Base-by-base conservation (phyloP, 305 asterid genomes). In the Withania somnifera region DNA sequence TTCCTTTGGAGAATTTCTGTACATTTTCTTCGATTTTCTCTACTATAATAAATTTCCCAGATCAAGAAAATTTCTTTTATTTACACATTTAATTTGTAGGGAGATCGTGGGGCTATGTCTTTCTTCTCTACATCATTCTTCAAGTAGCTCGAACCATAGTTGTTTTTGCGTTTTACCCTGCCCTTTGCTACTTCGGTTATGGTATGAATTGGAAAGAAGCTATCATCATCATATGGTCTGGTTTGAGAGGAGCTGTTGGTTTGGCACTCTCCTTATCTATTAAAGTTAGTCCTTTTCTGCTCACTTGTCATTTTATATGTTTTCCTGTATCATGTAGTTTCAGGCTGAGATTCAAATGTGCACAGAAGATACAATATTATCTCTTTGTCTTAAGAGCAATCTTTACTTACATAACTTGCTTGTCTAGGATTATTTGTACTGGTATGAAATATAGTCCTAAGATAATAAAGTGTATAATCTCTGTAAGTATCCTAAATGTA, bases 181-280 rank as follows among this genome's bases (percentile, higher is more conserved):
- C 91, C 85, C 92, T 96, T 83, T 89, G 87, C 58, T 93, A 88
- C 88, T 92, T 93, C 85, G 99, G 99, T 85, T 96, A 96, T 85
- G 99, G 99, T 83, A 81, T 96, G 86, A 93, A 94, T 81, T 94
- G 95, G 98, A 96, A 91, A 90, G 99, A 96, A 89, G 98, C 98
- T 84, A 87, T 86, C 80, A 89, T 96, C 84, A 94, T 96, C 81
- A 90, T 90, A 45, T 96, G 99, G 99, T 89, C 99, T 86, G 99
- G 99, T 86, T 88, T 96, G 83, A 97, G 99, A 47, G 99, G 99
- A 77, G 97, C 98, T 73, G 98, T 96, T 53, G 94, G 98, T 71
- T 87, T 96, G 87, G 81, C 99, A 52, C 95, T 96, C 83, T 86
- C 98, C 24, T 88, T 96, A 45, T 96, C 99, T 34, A 91, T 94